Conservation (phyloP, 73 alveolate genomes). For the Loxodes magnus region DNA sequence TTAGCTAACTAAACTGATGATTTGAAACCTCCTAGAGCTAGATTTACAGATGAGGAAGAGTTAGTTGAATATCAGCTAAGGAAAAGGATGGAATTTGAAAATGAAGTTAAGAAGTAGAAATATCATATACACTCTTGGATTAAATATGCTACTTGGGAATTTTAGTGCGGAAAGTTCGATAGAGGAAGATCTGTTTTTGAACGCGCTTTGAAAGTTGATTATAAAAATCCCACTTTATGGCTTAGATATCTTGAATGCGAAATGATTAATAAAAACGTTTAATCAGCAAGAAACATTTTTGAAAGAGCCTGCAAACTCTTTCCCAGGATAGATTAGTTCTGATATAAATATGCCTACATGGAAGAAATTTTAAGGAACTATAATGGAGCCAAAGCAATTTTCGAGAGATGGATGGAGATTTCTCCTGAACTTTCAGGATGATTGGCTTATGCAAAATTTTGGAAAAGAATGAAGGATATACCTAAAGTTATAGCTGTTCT, state of each 20-base stretch:
- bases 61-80: conserved; percentile 83
- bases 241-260: conserved; percentile 99
- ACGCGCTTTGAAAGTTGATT: conserved; percentile 98
- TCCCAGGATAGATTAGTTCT: conserved; percentile 93
- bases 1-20: conserved; percentile 88
- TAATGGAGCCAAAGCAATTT: conserved; percentile 83
- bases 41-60: conserved; percentile 90
- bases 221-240: conserved; percentile 79
- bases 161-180: conserved; percentile 53
- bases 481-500: background rate
- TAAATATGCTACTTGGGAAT: conserved; percentile 92
- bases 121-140: conserved; percentile 92
- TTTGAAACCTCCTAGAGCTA: conserved; percentile 59
- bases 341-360: conserved; percentile 97
- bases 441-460: conserved; percentile 83
- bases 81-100: conserved; percentile 86
- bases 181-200: conserved; percentile 97
- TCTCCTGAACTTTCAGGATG: conserved; percentile 90
- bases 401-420: conserved; percentile 96
- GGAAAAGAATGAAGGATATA: conserved; percentile 76
- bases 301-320: conserved; percentile 90
- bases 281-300: conserved; percentile 98
- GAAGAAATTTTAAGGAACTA: conserved; percentile 93
- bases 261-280: conserved; percentile 95
- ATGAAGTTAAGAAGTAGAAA: conserved; percentile 69